A percentile compares a stretch with the other conserved stretches of the same genome.
These are phyloP conservation scores for Cyberlindnera saturnus DNA, from an alignment of 805 yeast genomes.

Conservation along the genomic window DNA sequence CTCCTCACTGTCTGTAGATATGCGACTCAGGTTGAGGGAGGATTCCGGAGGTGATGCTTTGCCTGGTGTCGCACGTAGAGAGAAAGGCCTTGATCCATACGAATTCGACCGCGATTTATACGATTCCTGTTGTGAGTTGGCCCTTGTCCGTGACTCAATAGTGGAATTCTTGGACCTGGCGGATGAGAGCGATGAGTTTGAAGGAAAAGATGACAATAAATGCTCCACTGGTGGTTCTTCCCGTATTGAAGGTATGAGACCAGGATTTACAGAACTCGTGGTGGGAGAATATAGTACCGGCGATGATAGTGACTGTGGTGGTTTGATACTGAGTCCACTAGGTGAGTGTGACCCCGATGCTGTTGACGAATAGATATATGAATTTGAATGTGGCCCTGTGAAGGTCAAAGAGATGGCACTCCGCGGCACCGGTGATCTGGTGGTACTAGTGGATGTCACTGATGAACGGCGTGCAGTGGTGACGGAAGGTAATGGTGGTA, in stretches of 20 bases:
- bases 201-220: slow-evolving; percentile 19
- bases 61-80: background rate
- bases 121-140: background rate
- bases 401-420: slow-evolving; percentile 20
- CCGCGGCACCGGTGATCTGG: slow-evolving; percentile 22
- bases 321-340: slow-evolving; percentile 13
- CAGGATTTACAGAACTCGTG: slow-evolving; percentile 2
- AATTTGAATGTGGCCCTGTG: slow-evolving; percentile 18
- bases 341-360: slow-evolving; percentile 7
- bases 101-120: slow-evolving; percentile 3
- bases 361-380: slow-evolving; percentile 22
- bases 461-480: slow-evolving; percentile 26
- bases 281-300: slow-evolving; percentile 23
- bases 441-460: slow-evolving; percentile 11
- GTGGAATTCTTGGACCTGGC: slow-evolving; percentile 9
- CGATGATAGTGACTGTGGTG: slow-evolving; percentile 18
- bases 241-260: slow-evolving; percentile 12
- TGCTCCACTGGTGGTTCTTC: slow-evolving; percentile 11
- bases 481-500: slow-evolving; percentile 30
- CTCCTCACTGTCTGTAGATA: slow-evolving; percentile 1
- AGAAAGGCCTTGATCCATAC: background rate
- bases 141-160: slow-evolving; percentile 11
- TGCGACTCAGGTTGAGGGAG: background rate
- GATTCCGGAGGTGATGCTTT: background rate
- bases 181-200: slow-evolving; percentile 18